Base-by-base conservation (phyloP, 805 yeast genomes). In the Metschnikowia vanudenii region DNA sequence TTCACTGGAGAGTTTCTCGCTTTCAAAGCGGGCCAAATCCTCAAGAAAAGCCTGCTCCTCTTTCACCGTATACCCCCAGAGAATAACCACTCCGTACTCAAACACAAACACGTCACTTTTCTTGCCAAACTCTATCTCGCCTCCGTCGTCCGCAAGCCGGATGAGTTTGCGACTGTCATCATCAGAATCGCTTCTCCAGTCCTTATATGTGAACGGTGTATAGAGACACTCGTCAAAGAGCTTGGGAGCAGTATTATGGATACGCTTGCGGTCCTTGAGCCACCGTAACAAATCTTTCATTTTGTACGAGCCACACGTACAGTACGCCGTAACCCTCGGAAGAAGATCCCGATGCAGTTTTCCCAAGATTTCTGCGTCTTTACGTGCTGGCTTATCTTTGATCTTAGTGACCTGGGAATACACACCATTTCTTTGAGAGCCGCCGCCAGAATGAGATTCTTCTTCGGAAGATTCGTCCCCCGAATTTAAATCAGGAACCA, bases 71-170 rank as follows among this genome's bases (percentile, higher is more conserved):
- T 88, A 94, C 0, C 99, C 99, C 99, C 99, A 94, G 72, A 94
- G 69, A 1, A 94, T 96, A 28, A 89, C 82, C n/a, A 94, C 99
- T 17, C 99, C 99, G 65, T 94, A 94, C 59, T 91, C 97, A 69
- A 94, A 94, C 7, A 94, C 73, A 60, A 91, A 94, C 8, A 90
- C 73, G 61, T 91, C 98, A 9, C 84, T 84, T 49, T 80, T 76
- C 57, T 84, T 85, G 43, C 91, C 89, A 39, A 92, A 83, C 57
- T 89, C 92, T 42, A 92, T 88, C 55, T 90, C 96, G 28, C 97
- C 97, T 47, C 98, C 98, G 63, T 91, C 96, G 58, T 88, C 96
- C 49, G 89, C 96, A 32, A 92, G 67, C 51, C 95, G 67, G 7
- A 86, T 86, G 10, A 82, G 65, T 53, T 49, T 57, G 17, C 62